Evolutionary conservation across 331 rosid species (phyloP).

Genomic region (Ulmus americana): DNA sequence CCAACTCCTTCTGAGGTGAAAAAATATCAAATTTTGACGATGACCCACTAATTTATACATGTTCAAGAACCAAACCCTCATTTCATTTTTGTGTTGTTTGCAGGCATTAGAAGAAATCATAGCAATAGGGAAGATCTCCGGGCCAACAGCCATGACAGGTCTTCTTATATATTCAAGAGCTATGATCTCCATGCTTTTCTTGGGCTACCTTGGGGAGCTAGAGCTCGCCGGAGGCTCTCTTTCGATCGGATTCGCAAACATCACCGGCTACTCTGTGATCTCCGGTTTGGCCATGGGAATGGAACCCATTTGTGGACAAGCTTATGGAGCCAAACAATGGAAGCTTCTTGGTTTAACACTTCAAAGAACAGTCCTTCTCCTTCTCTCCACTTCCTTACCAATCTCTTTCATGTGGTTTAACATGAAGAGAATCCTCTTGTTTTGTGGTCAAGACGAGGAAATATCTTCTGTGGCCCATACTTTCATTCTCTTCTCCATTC

Average conservation of each 20-base stretch:
- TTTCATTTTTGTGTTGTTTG: constrained; percentile 14
- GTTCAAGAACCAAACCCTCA: background rate
- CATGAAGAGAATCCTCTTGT: constrained; percentile 60
- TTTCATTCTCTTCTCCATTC: constrained; percentile 70
- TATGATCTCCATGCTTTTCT: constrained; percentile 95
- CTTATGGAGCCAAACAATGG: constrained; percentile 75
- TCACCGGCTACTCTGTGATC: constrained; percentile 92
- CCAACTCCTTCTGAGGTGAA: constrained; percentile 83
- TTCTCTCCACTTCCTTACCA: constrained; percentile 65
- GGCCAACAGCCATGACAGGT: constrained; percentile 74
- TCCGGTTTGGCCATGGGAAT: constrained; percentile 97
- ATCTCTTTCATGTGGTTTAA: constrained; percentile 74
- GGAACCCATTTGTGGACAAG: constrained; percentile 98
- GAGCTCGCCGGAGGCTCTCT: constrained; percentile 94
- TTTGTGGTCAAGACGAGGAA: constrained; percentile 74
- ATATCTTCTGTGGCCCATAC: constrained; percentile 74
- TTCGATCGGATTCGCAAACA: constrained; percentile 87
- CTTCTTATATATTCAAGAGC: constrained; percentile 71
- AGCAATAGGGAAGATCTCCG: constrained; percentile 77
- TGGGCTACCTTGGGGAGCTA: constrained; percentile 81
- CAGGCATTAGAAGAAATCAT: constrained; percentile 72
- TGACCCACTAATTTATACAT: too few species aligned
- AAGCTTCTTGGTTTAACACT: constrained; percentile 74
- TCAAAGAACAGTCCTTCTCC: constrained; percentile 73
- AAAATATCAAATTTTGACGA: background rate